These are phyloP conservation scores for Ilyonectria sp. DNA, from an alignment of 2,329 filamentous ascomycete genomes.

Conservation along the genomic window DNA sequence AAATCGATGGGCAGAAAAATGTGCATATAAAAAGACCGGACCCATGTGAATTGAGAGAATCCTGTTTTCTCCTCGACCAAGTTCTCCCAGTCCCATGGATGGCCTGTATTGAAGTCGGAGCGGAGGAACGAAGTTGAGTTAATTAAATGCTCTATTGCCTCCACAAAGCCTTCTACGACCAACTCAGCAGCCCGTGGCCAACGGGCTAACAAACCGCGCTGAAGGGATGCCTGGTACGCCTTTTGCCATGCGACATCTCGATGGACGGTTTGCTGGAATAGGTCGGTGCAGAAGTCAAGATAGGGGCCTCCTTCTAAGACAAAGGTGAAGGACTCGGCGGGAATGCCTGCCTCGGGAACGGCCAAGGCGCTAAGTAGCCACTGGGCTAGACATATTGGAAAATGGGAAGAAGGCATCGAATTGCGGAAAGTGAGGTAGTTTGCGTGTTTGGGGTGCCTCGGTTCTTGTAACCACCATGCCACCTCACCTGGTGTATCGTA, in stretches of 20 bases:
- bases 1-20: background rate
- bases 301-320: background rate
- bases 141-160: background rate
- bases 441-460: background rate
- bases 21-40: background rate
- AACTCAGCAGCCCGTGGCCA: background rate
- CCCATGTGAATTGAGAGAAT: background rate
- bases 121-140: background rate
- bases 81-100: slow-evolving; percentile 5
- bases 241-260: background rate
- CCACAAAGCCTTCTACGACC: background rate
- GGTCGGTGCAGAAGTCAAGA: background rate
- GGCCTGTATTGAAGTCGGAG: slow-evolving; percentile 16
- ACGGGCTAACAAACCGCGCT: background rate
- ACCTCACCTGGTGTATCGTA: background rate
- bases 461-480: background rate
- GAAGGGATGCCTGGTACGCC: background rate
- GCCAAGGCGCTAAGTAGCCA: background rate
- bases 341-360: slow-evolving; percentile 7
- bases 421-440: background rate
- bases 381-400: background rate
- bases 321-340: background rate
- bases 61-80: background rate
- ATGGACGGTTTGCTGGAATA: slow-evolving; percentile 16
- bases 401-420: background rate